These are phyloP conservation scores for Rhynchospora pubera DNA, from an alignment of 176 grass and related monocot genomes.

Conservation along the genomic window DNA sequence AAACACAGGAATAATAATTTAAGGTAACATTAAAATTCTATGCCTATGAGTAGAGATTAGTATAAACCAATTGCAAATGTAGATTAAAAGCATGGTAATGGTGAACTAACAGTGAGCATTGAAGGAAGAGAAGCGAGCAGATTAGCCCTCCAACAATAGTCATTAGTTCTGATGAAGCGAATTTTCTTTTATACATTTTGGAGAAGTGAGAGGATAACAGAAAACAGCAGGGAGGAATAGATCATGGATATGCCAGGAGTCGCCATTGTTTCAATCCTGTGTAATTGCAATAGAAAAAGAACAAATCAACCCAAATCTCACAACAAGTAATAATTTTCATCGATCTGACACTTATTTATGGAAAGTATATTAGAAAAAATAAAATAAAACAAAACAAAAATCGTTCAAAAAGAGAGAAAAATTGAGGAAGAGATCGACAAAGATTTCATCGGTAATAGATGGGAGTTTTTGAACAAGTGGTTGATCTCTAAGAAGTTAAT, in stretches of 20 bases:
- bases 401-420: background rate
- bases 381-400: background rate
- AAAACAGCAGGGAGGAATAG: conserved; percentile 68
- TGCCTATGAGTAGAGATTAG: background rate
- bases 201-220: conserved; percentile 85
- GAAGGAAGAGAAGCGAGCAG: conserved; percentile 80
- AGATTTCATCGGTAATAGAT: background rate
- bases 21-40: no score
- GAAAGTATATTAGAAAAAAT: background rate
- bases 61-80: background rate
- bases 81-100: background rate
- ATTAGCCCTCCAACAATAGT: conserved; percentile 90
- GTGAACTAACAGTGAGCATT: conserved; percentile 64
- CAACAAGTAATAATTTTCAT: background rate
- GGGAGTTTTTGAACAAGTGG: background rate
- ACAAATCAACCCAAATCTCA: background rate
- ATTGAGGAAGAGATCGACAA: background rate
- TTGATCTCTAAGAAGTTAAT: background rate
- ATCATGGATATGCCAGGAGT: conserved; percentile 66
- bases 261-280: conserved; percentile 44
- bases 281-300: background rate
- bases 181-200: conserved; percentile 78
- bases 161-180: conserved; percentile 85
- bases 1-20: no score
- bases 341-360: background rate